phyloP scores from a whole-genome alignment of 768 basidiomycete genomes.

The Phlebiopsis flavidoalba region DNA sequence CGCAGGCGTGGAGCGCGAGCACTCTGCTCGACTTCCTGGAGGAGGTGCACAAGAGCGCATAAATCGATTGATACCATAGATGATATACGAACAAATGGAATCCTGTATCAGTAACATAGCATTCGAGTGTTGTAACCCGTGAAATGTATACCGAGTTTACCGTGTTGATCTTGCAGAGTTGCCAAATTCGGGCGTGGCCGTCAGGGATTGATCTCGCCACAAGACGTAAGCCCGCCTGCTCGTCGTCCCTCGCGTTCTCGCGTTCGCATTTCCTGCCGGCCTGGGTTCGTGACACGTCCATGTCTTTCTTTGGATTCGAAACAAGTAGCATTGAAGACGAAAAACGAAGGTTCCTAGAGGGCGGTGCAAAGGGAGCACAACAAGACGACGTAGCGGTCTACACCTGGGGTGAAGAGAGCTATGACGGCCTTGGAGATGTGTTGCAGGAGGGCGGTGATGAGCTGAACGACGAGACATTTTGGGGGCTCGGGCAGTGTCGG shows the following conservation, averaged over 20 bases:
- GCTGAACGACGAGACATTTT: constrained; percentile 94
- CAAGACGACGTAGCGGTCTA: constrained; percentile 86
- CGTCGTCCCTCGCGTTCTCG: neutral
- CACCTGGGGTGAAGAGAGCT: constrained; percentile 88
- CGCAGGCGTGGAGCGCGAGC: constrained; percentile 96
- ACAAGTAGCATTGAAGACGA: constrained; percentile 57
- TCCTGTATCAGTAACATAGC: neutral
- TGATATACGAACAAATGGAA: neutral
- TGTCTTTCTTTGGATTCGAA: constrained; percentile 86
- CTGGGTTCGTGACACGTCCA: constrained; percentile 13
- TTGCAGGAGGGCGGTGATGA: constrained; percentile 90
- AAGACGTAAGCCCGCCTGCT: neutral
- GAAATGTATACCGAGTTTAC: neutral
- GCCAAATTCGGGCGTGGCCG: neutral
- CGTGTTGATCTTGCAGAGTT: neutral
- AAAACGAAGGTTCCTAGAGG: constrained; percentile 49
- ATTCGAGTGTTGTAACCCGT: neutral
- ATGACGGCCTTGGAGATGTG: constrained; percentile 84
- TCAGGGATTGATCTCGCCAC: neutral
- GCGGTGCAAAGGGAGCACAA: constrained; percentile 22
- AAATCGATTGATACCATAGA: neutral
- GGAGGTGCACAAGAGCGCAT: constrained; percentile 46
- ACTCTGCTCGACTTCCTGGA: constrained; percentile 88
- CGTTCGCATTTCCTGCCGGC: neutral
- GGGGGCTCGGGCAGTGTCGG: constrained; percentile 67